These are phyloP conservation scores for Clonostachys byssicola DNA, from an alignment of 2,329 filamentous ascomycete genomes.

Conservation along the genomic window DNA sequence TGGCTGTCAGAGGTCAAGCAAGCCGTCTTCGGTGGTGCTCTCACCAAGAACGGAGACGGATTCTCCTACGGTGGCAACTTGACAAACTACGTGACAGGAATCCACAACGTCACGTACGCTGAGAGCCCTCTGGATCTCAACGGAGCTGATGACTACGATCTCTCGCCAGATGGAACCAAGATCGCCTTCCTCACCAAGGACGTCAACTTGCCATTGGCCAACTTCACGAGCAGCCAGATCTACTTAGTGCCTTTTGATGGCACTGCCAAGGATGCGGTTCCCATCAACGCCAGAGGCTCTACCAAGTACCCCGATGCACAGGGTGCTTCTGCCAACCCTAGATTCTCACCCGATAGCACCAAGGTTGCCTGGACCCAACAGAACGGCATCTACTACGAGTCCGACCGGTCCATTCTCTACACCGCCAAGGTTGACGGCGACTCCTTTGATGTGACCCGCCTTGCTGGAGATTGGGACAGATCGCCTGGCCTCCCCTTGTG, in stretches of 20 bases:
- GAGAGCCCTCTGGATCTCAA: conserved; percentile 2
- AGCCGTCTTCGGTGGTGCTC: conserved; percentile 2
- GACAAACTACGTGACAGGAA: conserved; percentile 3
- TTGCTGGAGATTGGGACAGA: conserved; percentile 2
- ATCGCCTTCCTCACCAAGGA: conserved; percentile 2
- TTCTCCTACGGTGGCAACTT: conserved; percentile 1
- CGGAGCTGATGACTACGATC: conserved; percentile 1
- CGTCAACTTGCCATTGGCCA: conserved; percentile 2
- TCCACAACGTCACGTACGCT: conserved; percentile 1
- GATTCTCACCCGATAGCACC: conserved; percentile 1
- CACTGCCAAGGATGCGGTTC: conserved; percentile 1
- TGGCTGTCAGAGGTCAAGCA: background rate
- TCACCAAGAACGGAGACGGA: background rate
- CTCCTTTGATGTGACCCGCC: conserved; percentile 1
- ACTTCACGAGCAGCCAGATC: conserved; percentile 2
- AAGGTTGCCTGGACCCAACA: conserved; percentile 1
- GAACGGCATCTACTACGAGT: conserved; percentile 3
- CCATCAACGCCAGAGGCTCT: conserved; percentile 1
- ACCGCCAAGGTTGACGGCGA: background rate
- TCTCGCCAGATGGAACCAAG: conserved; percentile 2
- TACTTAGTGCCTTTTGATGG: conserved; percentile 3
- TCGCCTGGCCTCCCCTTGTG: background rate
- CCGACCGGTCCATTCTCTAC: conserved; percentile 1
- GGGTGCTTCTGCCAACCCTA: background rate
- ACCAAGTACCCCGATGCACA: background rate